Conservation (phyloP, 2,329 filamentous ascomycete genomes). For the Lojkania enalia region DNA sequence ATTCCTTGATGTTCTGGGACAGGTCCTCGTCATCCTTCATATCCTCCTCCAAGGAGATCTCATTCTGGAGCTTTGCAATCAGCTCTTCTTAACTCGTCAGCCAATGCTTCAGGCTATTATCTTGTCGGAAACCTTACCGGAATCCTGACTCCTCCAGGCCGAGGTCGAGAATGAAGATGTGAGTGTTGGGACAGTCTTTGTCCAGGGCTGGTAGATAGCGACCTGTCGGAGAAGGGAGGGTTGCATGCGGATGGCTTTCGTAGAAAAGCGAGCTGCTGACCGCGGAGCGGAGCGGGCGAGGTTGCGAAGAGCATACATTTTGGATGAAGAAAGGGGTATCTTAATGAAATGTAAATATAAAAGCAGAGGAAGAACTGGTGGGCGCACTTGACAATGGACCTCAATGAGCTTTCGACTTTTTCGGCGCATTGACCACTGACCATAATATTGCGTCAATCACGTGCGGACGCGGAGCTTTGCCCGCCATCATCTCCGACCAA, state of each 20-base stretch:
- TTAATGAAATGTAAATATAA: conserved; percentile 7
- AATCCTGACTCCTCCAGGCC: conserved; percentile 40
- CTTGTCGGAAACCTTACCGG: conserved; percentile 14
- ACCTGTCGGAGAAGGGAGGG: conserved; percentile 39
- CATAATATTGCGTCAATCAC: conserved; percentile 4
- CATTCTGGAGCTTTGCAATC: conserved; percentile 73
- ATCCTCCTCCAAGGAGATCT: conserved; percentile 69
- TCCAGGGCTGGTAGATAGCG: conserved; percentile 39
- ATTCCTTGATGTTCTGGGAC: conserved; percentile 80
- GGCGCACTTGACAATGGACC: conserved; percentile 2
- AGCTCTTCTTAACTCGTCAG: conserved; percentile 70
- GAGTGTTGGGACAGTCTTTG: conserved; percentile 35
- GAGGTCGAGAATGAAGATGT: conserved; percentile 51
- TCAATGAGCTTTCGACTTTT: conserved; percentile 25
- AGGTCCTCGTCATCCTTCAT: conserved; percentile 73
- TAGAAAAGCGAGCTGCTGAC: conserved; percentile 46
- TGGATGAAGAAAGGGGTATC: conserved; percentile 17
- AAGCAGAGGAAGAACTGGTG: conserved; percentile 2
- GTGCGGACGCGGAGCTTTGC: conserved; percentile 2
- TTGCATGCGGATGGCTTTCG: conserved; percentile 43
- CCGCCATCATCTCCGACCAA: conserved; percentile 10
- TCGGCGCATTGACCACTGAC: conserved; percentile 8
- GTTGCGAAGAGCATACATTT: conserved; percentile 52
- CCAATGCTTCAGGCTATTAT: not conserved
- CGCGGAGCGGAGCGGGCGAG: conserved; percentile 52